Conservation (phyloP, 306 rosid species). For the Acmispon strigosus region DNA sequence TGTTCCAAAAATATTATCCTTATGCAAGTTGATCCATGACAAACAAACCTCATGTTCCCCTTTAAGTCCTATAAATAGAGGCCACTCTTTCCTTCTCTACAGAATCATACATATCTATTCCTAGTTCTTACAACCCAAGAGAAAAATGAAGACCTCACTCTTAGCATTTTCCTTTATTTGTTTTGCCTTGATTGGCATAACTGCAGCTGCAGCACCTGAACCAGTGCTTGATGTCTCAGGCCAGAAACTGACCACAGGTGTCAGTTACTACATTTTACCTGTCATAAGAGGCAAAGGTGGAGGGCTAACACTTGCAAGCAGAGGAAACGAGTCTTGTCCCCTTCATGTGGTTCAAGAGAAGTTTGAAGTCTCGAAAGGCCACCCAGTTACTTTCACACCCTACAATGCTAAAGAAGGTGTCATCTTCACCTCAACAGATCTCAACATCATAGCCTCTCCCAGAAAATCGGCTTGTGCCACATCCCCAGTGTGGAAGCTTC, state of each 20-base stretch:
- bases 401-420: slow-evolving; percentile 9
- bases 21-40: background rate
- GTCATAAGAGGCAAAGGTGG: slow-evolving; percentile 26
- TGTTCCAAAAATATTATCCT: too few species aligned
- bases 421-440: slow-evolving; percentile 35
- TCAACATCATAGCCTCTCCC: slow-evolving; percentile 35
- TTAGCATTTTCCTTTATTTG: background rate
- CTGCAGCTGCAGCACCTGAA: background rate
- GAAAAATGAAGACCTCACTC: slow-evolving; percentile 7
- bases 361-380: slow-evolving; percentile 16
- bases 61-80: background rate
- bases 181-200: background rate
- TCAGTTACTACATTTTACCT: slow-evolving; percentile 32
- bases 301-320: slow-evolving; percentile 19
- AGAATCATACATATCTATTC: background rate
- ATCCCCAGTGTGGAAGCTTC: slow-evolving; percentile 40
- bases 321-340: slow-evolving; percentile 25
- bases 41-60: background rate
- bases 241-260: slow-evolving; percentile 21
- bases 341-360: slow-evolving; percentile 39
- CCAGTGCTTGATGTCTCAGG: slow-evolving; percentile 38
- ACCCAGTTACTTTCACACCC: slow-evolving; percentile 32
- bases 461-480: background rate
- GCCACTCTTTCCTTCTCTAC: background rate
- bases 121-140: background rate